Base-by-base conservation (phyloP, 2,329 filamentous ascomycete species). In the Botrytis pseudocinerea region DNA sequence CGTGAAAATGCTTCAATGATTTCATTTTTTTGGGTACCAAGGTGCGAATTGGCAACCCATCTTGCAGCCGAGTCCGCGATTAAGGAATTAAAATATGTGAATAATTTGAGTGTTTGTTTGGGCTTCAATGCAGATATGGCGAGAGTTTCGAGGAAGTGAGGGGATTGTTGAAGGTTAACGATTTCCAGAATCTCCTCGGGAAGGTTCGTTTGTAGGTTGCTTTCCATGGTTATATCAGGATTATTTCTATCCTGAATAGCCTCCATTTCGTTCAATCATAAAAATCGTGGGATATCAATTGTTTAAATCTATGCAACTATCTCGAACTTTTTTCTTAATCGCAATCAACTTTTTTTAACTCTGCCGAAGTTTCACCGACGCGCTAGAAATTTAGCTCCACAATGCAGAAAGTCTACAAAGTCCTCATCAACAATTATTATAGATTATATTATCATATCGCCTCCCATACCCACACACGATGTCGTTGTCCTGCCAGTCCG, bases 21-120 rank as follows among this genome's bases (percentile, higher is more conserved):
- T 72, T 78, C 82, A 73, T 74, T 74, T 57, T 75, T 75, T 68
- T 80, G 78, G 2, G 48, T 60, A 48, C 60, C 73, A 22, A 60
- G 38, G 42, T 72, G 25, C 14, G 38, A 38, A n/a, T 35, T 81
- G 79, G 86, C 85, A 62, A 92, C 85, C 94, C 94, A 97, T 84
- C 92, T 87, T 75, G 94, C 92, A 82, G 92, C 93, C 68, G 97
- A 85, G 82, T 98, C 95, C 78, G 93, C 89, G 79, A 96, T 93
- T 59, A 95, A 83, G 75, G 87, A 85, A 80, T 93, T 90, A 82
- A 95, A 94, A 79, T 92, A 87, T 76, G 88, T 85, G 80, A 96
- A 94, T 80, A 97, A 85, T 73, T 85, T 85, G 80, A 93, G 89
- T 78, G 93, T 95, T 81, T 90, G 87, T 83, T 85, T 84, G 78